Evolutionary conservation across 495 filamentous ascomycete genomes (phyloP).

Genomic region (Podospora fimiseda): DNA sequence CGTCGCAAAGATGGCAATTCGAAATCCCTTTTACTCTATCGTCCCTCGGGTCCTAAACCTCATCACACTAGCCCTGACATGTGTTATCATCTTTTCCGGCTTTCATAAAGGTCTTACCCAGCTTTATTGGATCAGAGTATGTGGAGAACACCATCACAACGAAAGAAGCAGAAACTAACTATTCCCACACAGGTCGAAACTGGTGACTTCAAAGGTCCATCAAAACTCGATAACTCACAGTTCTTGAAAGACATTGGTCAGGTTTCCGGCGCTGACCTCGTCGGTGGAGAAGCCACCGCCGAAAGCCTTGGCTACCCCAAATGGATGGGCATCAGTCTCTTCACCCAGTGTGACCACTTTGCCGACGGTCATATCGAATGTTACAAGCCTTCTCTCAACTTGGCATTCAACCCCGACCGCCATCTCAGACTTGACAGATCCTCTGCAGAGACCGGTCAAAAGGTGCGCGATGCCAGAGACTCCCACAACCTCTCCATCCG

Average conservation of each 20-base stretch:
- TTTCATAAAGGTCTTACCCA: slow-evolving; percentile 13
- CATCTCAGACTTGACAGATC: slow-evolving; percentile 28
- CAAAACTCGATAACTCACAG: slow-evolving; percentile 26
- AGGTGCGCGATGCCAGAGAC: slow-evolving; percentile 18
- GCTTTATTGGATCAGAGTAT: slow-evolving; percentile 30
- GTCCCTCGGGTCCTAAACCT: slow-evolving; percentile 21
- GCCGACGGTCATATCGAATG: slow-evolving; percentile 20
- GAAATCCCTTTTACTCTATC: slow-evolving; percentile 2
- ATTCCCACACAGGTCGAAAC: slow-evolving; percentile 34
- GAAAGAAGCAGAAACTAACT: too few species aligned
- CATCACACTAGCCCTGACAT: slow-evolving; percentile 20
- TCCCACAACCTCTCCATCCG: slow-evolving; percentile 20
- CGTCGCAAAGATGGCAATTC: slow-evolving; percentile 13
- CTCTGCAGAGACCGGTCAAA: slow-evolving; percentile 13
- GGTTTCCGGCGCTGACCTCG: slow-evolving; percentile 26
- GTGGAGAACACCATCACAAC: too few species aligned
- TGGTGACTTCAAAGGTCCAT: slow-evolving; percentile 18
- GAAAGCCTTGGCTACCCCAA: slow-evolving; percentile 24
- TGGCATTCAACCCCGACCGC: slow-evolving; percentile 27
- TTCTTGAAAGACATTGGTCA: slow-evolving; percentile 26
- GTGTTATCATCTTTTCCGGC: slow-evolving; percentile 27
- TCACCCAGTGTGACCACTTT: slow-evolving; percentile 29
- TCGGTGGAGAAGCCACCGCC: slow-evolving; percentile 24
- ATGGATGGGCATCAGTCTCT: slow-evolving; percentile 27
- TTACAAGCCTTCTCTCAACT: slow-evolving; percentile 23